Evolutionary conservation across 2,329 filamentous ascomycete genomes (phyloP), one percentile per base, ranked within the genome.

Genomic region (Fusarium incarnatum): DNA sequence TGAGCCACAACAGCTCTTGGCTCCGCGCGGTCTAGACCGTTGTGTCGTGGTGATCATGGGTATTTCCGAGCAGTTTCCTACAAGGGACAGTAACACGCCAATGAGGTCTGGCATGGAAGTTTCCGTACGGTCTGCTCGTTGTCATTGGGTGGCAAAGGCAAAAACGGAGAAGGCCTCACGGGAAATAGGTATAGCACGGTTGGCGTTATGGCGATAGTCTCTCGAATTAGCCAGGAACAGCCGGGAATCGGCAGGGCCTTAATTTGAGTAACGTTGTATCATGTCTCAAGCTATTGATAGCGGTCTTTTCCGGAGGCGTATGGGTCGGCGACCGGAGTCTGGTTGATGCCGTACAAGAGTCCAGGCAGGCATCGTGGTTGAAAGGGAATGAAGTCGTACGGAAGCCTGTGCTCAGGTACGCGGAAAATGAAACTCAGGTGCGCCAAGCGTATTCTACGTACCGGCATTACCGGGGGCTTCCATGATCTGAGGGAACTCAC

Each of bases 41-140:
- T n/a, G 28, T 1, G 28, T 1, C n/a, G 40, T 48, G 44, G 13
- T 28, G 42, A 48, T 45, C 37, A 44, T 67, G 68, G 68, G 25
- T 74, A 74, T 71, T 74, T 60, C 72, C 72, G 72, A 73, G 49
- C 40, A 57, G 72, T 73, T 74, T 73, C 57, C 71, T 59, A 16
- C 32, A 41, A 67, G 42, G 32, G 27, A 32, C 37, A 8, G 22
- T 13, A 52, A 40, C 13, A 34, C n/a, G 34, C 49, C 42, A 67
- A 48, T 67, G 15, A 20, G 30, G 63, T 8, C 18, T 41, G 18
- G 13, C 8, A 23, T 42, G 56, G 48, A 52, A 48, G 50, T 63
- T 60, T 23, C 54, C 32, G 22, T 30, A 11, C 40, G 28, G 27
- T 48, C 22, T 34, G 22, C 13, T 20, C 4, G 18, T 50, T 30